Evolutionary conservation across 2,329 filamentous ascomycete species (phyloP).

Genomic region (Pseudocercospora musae): DNA sequence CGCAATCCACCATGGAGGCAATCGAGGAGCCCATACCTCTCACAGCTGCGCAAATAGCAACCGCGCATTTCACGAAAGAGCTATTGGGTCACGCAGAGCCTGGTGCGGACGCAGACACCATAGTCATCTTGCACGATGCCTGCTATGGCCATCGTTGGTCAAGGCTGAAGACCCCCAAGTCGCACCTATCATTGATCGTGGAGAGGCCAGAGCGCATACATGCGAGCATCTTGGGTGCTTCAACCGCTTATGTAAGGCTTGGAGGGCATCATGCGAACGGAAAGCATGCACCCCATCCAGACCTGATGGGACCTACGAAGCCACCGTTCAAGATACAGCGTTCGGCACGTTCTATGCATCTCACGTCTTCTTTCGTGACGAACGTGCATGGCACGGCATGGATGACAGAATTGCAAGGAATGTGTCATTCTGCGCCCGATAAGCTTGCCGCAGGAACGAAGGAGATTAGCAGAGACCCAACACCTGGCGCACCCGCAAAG

Average conservation of each 20-base stretch:
- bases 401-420: constrained; percentile 85
- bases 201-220: constrained; percentile 89
- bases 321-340: constrained; percentile 78
- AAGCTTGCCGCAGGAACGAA: constrained; percentile 74
- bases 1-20: constrained; percentile 33
- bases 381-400: constrained; percentile 87
- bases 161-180: constrained; percentile 71
- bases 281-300: constrained; percentile 63
- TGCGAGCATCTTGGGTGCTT: constrained; percentile 76
- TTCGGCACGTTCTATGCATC: constrained; percentile 66
- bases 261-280: constrained; percentile 75
- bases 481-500: constrained; percentile 45
- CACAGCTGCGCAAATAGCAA: constrained; percentile 31
- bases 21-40: constrained; percentile 33
- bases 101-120: constrained; percentile 53
- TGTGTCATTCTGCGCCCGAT: constrained; percentile 77
- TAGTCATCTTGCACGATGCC: constrained; percentile 86
- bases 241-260: constrained; percentile 84
- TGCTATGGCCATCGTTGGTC: constrained; percentile 94
- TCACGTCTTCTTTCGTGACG: constrained; percentile 74
- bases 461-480: constrained; percentile 62
- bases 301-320: constrained; percentile 54
- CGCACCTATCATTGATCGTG: constrained; percentile 74
- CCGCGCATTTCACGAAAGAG: constrained; percentile 66
- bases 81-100: constrained; percentile 59